Evolutionary conservation across 208 protist species (phyloP).

Genomic region (Borovskyia barvae): DNA sequence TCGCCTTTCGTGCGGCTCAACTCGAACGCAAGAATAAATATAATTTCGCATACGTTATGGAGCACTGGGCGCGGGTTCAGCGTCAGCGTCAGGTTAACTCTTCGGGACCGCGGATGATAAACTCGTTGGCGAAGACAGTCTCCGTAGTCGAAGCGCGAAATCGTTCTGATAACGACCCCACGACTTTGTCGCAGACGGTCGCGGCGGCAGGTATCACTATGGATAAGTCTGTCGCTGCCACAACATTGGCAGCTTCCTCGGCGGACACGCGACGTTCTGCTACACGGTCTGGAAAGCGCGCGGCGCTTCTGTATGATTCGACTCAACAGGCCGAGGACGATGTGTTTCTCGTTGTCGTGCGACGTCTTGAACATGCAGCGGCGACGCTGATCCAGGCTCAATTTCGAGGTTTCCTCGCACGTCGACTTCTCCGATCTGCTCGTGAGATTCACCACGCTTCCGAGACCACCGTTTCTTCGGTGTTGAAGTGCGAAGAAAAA

Average conservation of each 20-base stretch:
- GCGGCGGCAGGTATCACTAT: not conserved
- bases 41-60: constrained; percentile 31
- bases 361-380: constrained; percentile 35
- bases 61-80: constrained; percentile 74
- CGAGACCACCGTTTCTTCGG: not conserved
- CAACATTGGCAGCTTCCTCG: not conserved
- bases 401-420: constrained; percentile 41
- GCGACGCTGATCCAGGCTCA: constrained; percentile 69
- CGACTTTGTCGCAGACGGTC: not conserved
- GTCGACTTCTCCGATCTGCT: too few relatives aligned
- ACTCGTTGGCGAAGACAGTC: not conserved
- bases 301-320: constrained; percentile 12
- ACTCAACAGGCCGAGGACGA: constrained; percentile 65
- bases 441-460: too few relatives aligned
- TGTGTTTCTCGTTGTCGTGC: constrained; percentile 58
- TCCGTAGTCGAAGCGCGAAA: not conserved
- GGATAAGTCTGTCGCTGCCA: not conserved
- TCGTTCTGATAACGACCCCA: not conserved
- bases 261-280: constrained; percentile 9
- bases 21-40: constrained; percentile 26
- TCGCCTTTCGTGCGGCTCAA: constrained; percentile 24
- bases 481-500: not conserved
- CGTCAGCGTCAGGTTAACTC: constrained; percentile 1
- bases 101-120: not conserved
- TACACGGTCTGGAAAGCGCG: constrained; percentile 13